Evolutionary conservation across 1,284 basidiomycete species (phyloP).

Genomic region (Grifola frondosa): DNA sequence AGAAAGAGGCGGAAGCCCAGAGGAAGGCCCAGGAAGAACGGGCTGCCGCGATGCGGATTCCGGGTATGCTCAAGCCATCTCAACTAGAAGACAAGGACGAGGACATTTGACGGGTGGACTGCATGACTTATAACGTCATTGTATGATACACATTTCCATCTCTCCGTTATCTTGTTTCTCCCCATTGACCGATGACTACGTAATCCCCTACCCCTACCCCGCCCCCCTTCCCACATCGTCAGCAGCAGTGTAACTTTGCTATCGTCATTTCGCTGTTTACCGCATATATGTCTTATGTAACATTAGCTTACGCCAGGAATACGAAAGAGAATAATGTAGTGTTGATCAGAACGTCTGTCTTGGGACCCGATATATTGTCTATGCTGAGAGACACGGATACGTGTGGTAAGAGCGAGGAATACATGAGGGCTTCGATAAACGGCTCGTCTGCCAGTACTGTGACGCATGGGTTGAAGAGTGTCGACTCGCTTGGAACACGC

Average conservation of each 20-base stretch:
- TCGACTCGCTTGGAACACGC: too few species aligned
- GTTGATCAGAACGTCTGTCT: too few species aligned
- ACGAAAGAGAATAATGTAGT: slow-evolving; percentile 27
- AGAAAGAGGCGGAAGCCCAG: slow-evolving; percentile 87
- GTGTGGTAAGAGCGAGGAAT: too few species aligned
- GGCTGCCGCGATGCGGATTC: slow-evolving; percentile 89
- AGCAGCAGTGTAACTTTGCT: slow-evolving; percentile 30
- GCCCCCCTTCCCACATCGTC: too few species aligned
- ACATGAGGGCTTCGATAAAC: too few species aligned
- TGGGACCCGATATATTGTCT: too few species aligned
- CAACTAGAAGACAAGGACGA: slow-evolving; percentile 92
- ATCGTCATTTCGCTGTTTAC: slow-evolving; percentile 33
- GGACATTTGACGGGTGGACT: slow-evolving; percentile 54
- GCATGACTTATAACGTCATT: slow-evolving; percentile 23
- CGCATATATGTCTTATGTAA: slow-evolving; percentile 35
- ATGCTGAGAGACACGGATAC: too few species aligned
- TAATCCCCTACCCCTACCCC: not conserved
- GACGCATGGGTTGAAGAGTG: too few species aligned
- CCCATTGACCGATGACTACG: slow-evolving; percentile 6
- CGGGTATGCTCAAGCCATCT: slow-evolving; percentile 98
- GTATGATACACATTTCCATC: slow-evolving; percentile 23
- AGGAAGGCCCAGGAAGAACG: slow-evolving; percentile 76
- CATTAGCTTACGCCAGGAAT: slow-evolving; percentile 33
- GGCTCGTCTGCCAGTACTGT: too few species aligned
- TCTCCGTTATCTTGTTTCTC: slow-evolving; percentile 11